Evolutionary conservation across 2,329 filamentous ascomycete species (phyloP).

Genomic region (Intubia oerlemansii): DNA sequence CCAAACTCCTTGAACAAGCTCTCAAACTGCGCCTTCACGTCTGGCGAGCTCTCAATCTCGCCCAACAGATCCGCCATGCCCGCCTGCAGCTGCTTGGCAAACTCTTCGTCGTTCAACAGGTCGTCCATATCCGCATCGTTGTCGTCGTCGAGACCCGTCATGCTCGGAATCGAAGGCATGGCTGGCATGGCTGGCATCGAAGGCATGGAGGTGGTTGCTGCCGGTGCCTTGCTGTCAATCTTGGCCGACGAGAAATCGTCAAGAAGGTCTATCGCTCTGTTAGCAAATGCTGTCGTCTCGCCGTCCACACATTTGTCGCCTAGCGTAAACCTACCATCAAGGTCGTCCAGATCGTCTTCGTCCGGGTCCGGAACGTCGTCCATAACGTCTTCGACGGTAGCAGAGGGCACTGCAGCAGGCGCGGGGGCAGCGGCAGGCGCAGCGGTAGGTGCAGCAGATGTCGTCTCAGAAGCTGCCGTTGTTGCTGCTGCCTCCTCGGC

Average conservation of each 20-base stretch:
- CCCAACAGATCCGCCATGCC: constrained; percentile 73
- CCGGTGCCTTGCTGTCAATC: constrained; percentile 23
- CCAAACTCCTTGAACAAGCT: constrained; percentile 54
- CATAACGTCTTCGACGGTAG: constrained; percentile 11
- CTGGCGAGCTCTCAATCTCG: constrained; percentile 42
- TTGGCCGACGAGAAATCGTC: constrained; percentile 66
- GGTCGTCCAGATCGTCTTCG: constrained; percentile 76
- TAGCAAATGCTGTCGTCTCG: not conserved
- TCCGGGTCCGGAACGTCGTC: constrained; percentile 68
- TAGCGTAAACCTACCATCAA: constrained; percentile 52
- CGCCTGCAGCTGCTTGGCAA: constrained; percentile 68
- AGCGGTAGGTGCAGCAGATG: not conserved
- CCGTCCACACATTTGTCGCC: not conserved
- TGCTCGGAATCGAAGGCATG: not conserved
- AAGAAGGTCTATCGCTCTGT: constrained; percentile 46
- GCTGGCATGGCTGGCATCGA: constrained; percentile 10
- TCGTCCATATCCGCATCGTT: constrained; percentile 14
- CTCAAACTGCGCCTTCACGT: constrained; percentile 63
- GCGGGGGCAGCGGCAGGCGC: not conserved
- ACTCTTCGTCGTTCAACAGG: constrained; percentile 47
- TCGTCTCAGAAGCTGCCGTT: not conserved
- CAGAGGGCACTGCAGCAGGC: not conserved
- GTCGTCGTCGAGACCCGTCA: constrained; percentile 8
- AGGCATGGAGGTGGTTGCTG: too few relatives aligned
- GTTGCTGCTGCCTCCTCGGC: not conserved